These are phyloP conservation scores for Wickerhamomyces sp. DNA, from an alignment of 1,139 yeast genomes.

Conservation along the genomic window DNA sequence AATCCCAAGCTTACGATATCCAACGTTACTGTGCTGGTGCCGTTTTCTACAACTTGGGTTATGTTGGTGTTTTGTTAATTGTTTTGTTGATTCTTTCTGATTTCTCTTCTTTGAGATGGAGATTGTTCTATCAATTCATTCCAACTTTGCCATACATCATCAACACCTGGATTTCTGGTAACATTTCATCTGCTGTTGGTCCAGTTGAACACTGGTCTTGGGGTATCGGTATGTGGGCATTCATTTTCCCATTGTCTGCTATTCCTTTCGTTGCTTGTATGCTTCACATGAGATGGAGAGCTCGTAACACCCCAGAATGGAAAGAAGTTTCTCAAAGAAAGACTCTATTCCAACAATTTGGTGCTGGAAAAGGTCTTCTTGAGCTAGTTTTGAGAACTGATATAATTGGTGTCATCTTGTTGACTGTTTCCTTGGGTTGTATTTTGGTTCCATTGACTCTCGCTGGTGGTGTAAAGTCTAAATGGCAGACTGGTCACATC, in stretches of 20 bases:
- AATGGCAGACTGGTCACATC: slow-evolving; percentile 52
- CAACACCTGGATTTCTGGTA: slow-evolving; percentile 73
- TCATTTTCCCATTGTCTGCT: slow-evolving; percentile 60
- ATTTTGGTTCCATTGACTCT: slow-evolving; percentile 44
- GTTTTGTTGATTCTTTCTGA: slow-evolving; percentile 59
- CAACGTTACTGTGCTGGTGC: slow-evolving; percentile 71
- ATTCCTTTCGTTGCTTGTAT: slow-evolving; percentile 53
- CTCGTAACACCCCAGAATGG: slow-evolving; percentile 46
- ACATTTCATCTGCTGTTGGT: slow-evolving; percentile 37
- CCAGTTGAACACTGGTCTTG: slow-evolving; percentile 52
- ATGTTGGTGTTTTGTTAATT: slow-evolving; percentile 55
- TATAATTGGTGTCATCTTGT: slow-evolving; percentile 44
- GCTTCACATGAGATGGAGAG: slow-evolving; percentile 50
- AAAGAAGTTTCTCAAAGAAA: slow-evolving; percentile 28
- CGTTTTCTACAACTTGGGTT: slow-evolving; percentile 65
- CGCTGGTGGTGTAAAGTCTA: slow-evolving; percentile 51
- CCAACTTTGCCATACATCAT: slow-evolving; percentile 70
- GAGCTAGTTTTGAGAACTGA: slow-evolving; percentile 45
- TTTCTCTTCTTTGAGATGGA: slow-evolving; percentile 64
- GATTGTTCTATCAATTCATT: slow-evolving; percentile 54
- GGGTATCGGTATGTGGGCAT: slow-evolving; percentile 80
- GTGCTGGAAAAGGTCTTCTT: slow-evolving; percentile 18
- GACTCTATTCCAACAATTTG: slow-evolving; percentile 25
- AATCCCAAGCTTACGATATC: slow-evolving; percentile 62
- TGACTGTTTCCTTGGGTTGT: slow-evolving; percentile 49